Evolutionary conservation across 2,329 filamentous ascomycete genomes (phyloP).

Genomic region (Talaromyces sp.): DNA sequence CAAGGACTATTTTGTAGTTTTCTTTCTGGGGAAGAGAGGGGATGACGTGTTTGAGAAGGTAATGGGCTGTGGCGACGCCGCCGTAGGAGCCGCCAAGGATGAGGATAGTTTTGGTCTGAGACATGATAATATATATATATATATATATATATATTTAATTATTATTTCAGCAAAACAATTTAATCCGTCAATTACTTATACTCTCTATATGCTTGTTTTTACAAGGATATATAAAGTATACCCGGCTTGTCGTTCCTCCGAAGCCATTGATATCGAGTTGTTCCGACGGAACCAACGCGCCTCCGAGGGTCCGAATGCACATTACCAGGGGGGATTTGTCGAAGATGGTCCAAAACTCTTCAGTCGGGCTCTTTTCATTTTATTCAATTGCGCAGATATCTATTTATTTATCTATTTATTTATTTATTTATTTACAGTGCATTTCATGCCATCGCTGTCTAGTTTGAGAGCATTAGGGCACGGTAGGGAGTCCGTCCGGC

Average conservation of each 20-base stretch:
- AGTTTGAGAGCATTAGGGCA: neutral
- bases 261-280: neutral
- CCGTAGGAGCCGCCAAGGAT: slow-evolving; percentile 53
- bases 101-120: slow-evolving; percentile 38
- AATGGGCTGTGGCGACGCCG: slow-evolving; percentile 50
- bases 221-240: too few relatives aligned
- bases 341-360: neutral
- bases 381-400: too few relatives aligned
- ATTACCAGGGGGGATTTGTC: neutral
- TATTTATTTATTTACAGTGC: neutral
- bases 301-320: neutral
- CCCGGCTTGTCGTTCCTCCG: neutral
- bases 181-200: too few relatives aligned
- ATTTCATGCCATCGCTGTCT: too few relatives aligned
- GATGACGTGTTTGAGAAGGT: slow-evolving; percentile 50
- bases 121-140: neutral
- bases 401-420: too few relatives aligned
- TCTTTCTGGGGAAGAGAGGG: slow-evolving; percentile 35
- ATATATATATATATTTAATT: too few relatives aligned
- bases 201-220: neutral
- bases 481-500: neutral
- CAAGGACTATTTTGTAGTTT: slow-evolving; percentile 39
- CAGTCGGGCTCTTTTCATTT: neutral
- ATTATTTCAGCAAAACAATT: too few relatives aligned
- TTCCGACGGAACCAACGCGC: neutral